Evolutionary conservation across 108 stramenopile genomes (phyloP).

Genomic region (Skeletonema grethae): DNA sequence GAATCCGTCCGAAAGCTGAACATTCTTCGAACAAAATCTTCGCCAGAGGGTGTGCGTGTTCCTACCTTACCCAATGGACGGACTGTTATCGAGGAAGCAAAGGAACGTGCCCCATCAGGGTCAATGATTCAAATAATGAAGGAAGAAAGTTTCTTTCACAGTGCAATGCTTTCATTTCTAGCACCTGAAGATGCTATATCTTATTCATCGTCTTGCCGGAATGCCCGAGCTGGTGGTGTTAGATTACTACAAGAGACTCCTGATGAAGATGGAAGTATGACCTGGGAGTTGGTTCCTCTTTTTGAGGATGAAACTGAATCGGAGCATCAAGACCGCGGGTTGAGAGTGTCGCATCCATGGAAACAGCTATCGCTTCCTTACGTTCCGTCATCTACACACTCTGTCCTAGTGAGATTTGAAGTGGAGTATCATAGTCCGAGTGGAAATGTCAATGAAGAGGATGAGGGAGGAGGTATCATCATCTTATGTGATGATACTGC

Average conservation of each 20-base stretch:
- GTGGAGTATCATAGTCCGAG: constrained; percentile 14
- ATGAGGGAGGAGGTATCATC: constrained; percentile 31
- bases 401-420: constrained; percentile 40
- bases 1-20: constrained; percentile 19
- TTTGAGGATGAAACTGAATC: constrained; percentile 1
- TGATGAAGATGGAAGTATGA: constrained; percentile 10
- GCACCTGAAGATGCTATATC: constrained; percentile 31
- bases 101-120: constrained; percentile 24
- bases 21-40: constrained; percentile 21
- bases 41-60: constrained; percentile 26
- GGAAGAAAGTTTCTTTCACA: constrained; percentile 27
- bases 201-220: constrained; percentile 36
- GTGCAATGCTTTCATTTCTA: constrained; percentile 21
- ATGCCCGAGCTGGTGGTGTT: constrained; percentile 26
- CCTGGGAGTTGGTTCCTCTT: constrained; percentile 15
- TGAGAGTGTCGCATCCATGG: constrained; percentile 29
- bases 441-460: neutral
- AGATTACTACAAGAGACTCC: constrained; percentile 25
- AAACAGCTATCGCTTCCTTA: constrained; percentile 35
- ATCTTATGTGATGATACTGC: constrained; percentile 33
- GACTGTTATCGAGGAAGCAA: constrained; percentile 42
- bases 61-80: constrained; percentile 30
- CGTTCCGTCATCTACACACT: constrained; percentile 38
- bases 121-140: constrained; percentile 26
- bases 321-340: neutral